Conservation (phyloP, 208 protist genomes). For the Porcisia hertigi region DNA sequence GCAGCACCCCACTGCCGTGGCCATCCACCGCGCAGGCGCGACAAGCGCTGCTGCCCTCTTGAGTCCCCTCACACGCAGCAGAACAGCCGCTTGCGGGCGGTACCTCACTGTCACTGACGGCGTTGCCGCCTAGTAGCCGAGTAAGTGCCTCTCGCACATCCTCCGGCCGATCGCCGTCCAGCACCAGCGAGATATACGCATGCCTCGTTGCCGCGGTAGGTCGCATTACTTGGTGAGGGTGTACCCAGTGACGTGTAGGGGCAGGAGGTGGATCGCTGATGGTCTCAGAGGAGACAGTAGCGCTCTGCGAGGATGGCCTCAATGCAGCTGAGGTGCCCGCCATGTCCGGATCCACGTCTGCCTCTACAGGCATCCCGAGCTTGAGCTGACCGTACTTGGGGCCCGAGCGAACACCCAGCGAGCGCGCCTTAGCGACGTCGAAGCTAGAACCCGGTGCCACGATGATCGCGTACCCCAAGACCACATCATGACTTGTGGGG, state of each 20-base stretch:
- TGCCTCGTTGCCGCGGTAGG: constrained; percentile 51
- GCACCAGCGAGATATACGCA: constrained; percentile 72
- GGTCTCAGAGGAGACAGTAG: background rate
- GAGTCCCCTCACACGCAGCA: background rate
- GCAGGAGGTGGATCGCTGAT: background rate
- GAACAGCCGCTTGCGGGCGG: background rate
- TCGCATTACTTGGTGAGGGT: constrained; percentile 61
- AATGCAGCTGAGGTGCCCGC: background rate
- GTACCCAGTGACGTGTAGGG: constrained; percentile 24
- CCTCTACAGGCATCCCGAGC: constrained; percentile 47
- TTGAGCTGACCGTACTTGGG: constrained; percentile 78
- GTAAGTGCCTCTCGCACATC: constrained; percentile 53
- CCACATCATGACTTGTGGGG: constrained; percentile 12
- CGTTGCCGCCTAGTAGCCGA: constrained; percentile 38
- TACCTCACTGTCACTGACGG: background rate
- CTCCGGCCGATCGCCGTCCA: constrained; percentile 54
- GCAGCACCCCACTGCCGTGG: constrained; percentile 11
- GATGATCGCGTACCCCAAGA: constrained; percentile 70
- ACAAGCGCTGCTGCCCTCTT: background rate
- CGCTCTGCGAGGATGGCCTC: background rate
- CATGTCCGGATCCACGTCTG: constrained; percentile 14
- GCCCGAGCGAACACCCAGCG: constrained; percentile 61
- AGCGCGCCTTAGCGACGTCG: constrained; percentile 52
- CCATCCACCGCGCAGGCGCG: background rate
- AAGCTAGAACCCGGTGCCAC: constrained; percentile 50